Evolutionary conservation across 2,329 filamentous ascomycete species (phyloP).

Genomic region (Penicillium vulpinum): DNA sequence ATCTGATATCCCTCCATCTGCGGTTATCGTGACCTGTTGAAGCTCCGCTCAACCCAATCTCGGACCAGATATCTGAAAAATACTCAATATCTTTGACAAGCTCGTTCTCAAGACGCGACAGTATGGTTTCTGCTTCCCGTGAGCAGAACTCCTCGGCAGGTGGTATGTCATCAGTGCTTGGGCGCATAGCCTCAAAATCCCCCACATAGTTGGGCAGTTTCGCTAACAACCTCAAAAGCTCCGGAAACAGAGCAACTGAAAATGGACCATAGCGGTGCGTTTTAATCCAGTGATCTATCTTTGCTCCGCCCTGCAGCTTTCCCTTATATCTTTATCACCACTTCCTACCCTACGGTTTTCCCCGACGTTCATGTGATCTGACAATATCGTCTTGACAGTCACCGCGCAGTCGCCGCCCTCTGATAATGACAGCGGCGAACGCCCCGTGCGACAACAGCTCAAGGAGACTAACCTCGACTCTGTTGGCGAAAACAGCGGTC

Average conservation of each 20-base stretch:
- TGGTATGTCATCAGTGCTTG: constrained; percentile 9
- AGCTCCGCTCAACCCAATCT: not conserved
- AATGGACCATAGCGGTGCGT: constrained; percentile 3
- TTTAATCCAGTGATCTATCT: not conserved
- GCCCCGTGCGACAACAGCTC: constrained; percentile 61
- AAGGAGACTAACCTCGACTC: constrained; percentile 60
- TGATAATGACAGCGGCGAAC: constrained; percentile 51
- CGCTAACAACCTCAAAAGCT: constrained; percentile 5
- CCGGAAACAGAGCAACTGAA: constrained; percentile 2
- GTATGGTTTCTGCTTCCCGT: constrained; percentile 16
- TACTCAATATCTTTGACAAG: not conserved
- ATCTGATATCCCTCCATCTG: not conserved
- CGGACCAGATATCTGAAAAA: constrained; percentile 8
- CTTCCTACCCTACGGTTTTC: not conserved
- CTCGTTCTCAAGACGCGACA: constrained; percentile 4
- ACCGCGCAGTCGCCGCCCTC: constrained; percentile 31
- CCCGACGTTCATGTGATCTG: constrained; percentile 7
- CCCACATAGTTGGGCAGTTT: not conserved
- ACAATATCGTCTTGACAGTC: constrained; percentile 16
- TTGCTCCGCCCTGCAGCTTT: not conserved
- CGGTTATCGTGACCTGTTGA: not conserved
- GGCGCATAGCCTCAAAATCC: not conserved
- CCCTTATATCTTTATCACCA: not conserved
- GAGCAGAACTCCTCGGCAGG: constrained; percentile 13
- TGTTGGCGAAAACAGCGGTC: constrained; percentile 18